Conservation (phyloP, 2,329 filamentous ascomycete species). For the Phaeosphaeriaceae sp. region DNA sequence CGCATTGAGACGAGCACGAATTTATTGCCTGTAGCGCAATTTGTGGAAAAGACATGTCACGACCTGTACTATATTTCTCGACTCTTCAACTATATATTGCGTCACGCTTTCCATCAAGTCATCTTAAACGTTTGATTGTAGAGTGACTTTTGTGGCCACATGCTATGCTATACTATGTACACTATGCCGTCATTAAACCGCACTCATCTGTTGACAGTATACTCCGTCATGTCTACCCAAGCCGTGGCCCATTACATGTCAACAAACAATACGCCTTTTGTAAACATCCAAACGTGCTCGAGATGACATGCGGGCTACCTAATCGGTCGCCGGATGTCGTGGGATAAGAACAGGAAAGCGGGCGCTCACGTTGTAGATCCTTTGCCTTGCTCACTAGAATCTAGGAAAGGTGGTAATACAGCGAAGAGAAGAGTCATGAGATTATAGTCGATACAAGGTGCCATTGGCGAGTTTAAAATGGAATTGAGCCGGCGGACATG, state of each 20-base stretch:
- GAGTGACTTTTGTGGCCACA: conserved; percentile 20
- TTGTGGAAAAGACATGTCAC: conserved; percentile 12
- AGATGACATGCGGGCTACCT: conserved; percentile 26
- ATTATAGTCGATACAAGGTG: conserved; percentile 42
- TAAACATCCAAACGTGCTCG: conserved; percentile 24
- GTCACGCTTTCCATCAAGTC: conserved; percentile 7
- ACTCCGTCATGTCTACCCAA: conserved; percentile 24
- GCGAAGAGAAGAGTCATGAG: conserved; percentile 47
- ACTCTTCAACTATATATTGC: conserved; percentile 34
- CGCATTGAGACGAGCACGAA: conserved; percentile 9
- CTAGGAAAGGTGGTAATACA: conserved; percentile 49
- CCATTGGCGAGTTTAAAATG: conserved; percentile 44
- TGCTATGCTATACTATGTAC: conserved; percentile 44
- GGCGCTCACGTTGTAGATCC: conserved; percentile 12
- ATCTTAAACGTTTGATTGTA: not conserved
- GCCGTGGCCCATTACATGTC: conserved; percentile 26
- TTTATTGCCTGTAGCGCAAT: conserved; percentile 22
- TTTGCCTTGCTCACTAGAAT: conserved; percentile 29
- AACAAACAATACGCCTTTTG: conserved; percentile 32
- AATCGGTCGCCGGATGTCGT: conserved; percentile 35
- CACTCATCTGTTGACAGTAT: conserved; percentile 18
- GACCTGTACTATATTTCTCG: conserved; percentile 40
- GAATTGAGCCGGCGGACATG: conserved; percentile 41
- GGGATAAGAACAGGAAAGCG: conserved; percentile 24
- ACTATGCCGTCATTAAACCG: conserved; percentile 25